Base-by-base conservation (phyloP, 176 grass and related monocot species). In the Miscanthus lutarioriparius region DNA sequence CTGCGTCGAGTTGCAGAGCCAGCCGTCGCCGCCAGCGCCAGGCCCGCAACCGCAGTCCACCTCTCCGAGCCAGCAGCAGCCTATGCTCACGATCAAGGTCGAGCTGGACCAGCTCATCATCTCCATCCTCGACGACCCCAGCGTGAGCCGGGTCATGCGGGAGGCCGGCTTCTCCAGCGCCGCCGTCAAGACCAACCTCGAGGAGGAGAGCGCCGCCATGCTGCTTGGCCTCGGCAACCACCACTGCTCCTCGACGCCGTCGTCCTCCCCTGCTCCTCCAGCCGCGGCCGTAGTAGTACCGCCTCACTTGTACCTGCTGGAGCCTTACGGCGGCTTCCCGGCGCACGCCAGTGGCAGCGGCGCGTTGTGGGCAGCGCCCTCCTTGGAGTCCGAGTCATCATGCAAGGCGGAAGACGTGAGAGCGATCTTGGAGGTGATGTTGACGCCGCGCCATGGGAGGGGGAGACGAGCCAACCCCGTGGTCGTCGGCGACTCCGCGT, bases 141-240 rank as follows among this genome's bases (percentile, higher is more conserved):
- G 89, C 79, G 92, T 97, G 20, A 94, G 91, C 51, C 78, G 90
- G 10, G 94, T 97, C 2, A 97, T 97, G 94, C 64, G 87, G 5
- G 94, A 97, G 80, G 94, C 94, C 37, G 91, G 91, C 25, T 97
- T 97, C 82, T 97, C 94, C 9, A 94, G 91, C 72, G 78, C 80
- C 72, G 64, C 72, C 37, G 87, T 97, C 66, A 97, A 97, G 94
- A 82, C 25, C 77, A 92, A 26, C 67, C 78, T 97, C 22, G 89
- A 94, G 82, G 91, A 93, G 48, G 91, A 88, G 30, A 85, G 78
- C 53, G 70, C 84, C 22, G 78, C 86, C 22, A 53, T 82, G 67
- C 35, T 80, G 17, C 84, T 70, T 30, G 33, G 67, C 40, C 20
- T 51, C 51, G 38, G 65, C 25, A 28, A 66, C 59, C 59, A 83